phyloP scores from a whole-genome alignment of 2,329 filamentous ascomycete genomes.

The Lasiodiplodia hormozganensis region DNA sequence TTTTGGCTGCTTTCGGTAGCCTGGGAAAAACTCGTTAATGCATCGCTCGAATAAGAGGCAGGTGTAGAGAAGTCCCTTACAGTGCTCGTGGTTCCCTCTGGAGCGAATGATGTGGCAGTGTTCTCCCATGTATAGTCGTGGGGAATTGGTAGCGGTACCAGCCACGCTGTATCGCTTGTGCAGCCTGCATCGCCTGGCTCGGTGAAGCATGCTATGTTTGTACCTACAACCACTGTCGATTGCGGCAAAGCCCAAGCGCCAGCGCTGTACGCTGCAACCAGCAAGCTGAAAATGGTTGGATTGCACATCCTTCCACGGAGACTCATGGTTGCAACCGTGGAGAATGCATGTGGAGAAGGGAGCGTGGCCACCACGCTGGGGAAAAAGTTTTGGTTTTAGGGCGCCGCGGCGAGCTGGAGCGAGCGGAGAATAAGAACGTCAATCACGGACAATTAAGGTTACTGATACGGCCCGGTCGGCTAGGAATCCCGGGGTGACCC shows the following conservation, averaged over 20 bases:
- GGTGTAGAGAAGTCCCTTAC: background rate
- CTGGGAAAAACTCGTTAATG: background rate
- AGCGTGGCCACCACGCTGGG: background rate
- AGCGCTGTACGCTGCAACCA: background rate
- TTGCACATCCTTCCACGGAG: background rate
- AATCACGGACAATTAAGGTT: background rate
- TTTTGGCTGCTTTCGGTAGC: background rate
- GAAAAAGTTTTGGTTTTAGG: background rate
- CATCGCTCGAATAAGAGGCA: background rate
- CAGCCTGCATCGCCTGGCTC: background rate
- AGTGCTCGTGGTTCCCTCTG: background rate
- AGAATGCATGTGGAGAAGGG: background rate
- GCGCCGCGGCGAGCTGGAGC: background rate
- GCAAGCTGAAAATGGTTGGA: background rate
- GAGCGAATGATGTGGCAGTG: background rate
- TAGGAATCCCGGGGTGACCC: background rate
- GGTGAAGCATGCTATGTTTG: background rate
- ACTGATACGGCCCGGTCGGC: background rate
- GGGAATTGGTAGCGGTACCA: background rate
- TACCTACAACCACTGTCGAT: background rate
- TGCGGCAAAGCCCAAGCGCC: background rate
- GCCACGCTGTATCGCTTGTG: background rate
- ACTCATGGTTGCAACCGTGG: background rate
- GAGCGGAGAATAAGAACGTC: background rate
- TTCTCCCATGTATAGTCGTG: background rate